These are phyloP conservation scores for Pythium brachiatum DNA, from an alignment of 352 stramenopile genomes.

Conservation along the genomic window DNA sequence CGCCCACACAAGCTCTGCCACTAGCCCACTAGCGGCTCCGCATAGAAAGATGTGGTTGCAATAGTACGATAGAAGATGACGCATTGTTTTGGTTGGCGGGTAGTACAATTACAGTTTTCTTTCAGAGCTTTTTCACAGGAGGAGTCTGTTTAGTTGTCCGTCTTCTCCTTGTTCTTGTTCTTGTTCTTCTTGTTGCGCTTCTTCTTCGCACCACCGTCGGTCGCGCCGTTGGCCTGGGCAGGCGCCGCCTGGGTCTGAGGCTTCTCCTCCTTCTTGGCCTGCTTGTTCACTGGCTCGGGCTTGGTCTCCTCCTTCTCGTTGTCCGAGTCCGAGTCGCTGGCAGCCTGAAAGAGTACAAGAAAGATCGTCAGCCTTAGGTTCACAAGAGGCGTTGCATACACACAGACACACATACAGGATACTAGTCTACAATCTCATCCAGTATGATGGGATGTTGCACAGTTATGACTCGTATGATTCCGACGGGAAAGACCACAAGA, in stretches of 20 bases:
- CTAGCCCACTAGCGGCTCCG: no score
- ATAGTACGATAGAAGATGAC: no score
- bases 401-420: slow-evolving; percentile 9
- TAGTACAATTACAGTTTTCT: slow-evolving; percentile 22
- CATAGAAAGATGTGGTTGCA: no score
- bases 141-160: slow-evolving; percentile 32
- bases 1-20: not conserved
- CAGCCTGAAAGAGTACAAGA: slow-evolving; percentile 20
- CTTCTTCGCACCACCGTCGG: slow-evolving; percentile 48
- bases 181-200: slow-evolving; percentile 55
- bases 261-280: slow-evolving; percentile 30
- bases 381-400: not conserved
- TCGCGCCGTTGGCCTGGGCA: slow-evolving; percentile 16
- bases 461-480: slow-evolving; percentile 94
- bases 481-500: slow-evolving; percentile 56
- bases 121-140: not conserved
- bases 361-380: slow-evolving; percentile 14
- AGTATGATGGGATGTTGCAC: slow-evolving; percentile 68
- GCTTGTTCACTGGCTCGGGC: slow-evolving; percentile 22
- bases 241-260: slow-evolving; percentile 26
- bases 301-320: slow-evolving; percentile 33
- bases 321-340: slow-evolving; percentile 38
- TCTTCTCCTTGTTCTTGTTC: slow-evolving; percentile 54
- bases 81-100: not conserved
- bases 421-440: slow-evolving; percentile 12